A percentile compares a stretch with the other conserved stretches of the same genome.
Evolutionary conservation across 768 basidiomycete genomes (phyloP).

Genomic region (Boletus fagicola): DNA sequence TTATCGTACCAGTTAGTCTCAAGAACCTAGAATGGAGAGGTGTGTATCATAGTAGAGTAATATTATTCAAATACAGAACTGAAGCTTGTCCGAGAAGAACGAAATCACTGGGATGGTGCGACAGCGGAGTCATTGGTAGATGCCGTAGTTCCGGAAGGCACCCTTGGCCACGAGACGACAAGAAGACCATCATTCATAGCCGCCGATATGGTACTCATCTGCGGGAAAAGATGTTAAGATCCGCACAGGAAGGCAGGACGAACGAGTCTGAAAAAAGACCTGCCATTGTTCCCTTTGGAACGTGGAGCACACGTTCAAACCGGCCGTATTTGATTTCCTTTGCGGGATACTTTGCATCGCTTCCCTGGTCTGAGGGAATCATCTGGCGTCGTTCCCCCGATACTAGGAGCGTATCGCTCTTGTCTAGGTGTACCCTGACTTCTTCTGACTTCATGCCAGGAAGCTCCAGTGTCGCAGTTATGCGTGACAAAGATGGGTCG

Average conservation of each 20-base stretch:
- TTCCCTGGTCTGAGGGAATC: slow-evolving; percentile 17
- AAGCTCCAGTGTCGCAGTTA: slow-evolving; percentile 39
- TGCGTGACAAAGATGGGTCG: slow-evolving; percentile 31
- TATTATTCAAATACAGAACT: neutral
- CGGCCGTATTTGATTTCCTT: slow-evolving; percentile 42
- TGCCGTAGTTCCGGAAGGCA: slow-evolving; percentile 17
- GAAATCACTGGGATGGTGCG: neutral
- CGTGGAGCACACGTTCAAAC: slow-evolving; percentile 36
- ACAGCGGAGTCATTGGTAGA: slow-evolving; percentile 1
- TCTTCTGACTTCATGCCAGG: slow-evolving; percentile 40
- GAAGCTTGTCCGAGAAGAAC: neutral
- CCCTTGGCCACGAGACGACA: slow-evolving; percentile 39
- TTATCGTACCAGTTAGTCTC: slow-evolving; percentile 11
- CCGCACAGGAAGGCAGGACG: slow-evolving; percentile 1
- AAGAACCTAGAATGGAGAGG: neutral
- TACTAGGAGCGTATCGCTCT: slow-evolving; percentile 30
- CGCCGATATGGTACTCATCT: slow-evolving; percentile 41
- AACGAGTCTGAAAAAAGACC: slow-evolving; percentile 8
- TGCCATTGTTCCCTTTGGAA: slow-evolving; percentile 40
- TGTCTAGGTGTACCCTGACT: slow-evolving; percentile 34
- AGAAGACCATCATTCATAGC: slow-evolving; percentile 40
- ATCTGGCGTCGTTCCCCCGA: slow-evolving; percentile 33
- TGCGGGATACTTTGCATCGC: slow-evolving; percentile 25
- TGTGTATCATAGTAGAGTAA: slow-evolving; percentile 13
- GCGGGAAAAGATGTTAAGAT: neutral